Conservation (phyloP, 257 asterid species). For the Gentiana macrophylla region DNA sequence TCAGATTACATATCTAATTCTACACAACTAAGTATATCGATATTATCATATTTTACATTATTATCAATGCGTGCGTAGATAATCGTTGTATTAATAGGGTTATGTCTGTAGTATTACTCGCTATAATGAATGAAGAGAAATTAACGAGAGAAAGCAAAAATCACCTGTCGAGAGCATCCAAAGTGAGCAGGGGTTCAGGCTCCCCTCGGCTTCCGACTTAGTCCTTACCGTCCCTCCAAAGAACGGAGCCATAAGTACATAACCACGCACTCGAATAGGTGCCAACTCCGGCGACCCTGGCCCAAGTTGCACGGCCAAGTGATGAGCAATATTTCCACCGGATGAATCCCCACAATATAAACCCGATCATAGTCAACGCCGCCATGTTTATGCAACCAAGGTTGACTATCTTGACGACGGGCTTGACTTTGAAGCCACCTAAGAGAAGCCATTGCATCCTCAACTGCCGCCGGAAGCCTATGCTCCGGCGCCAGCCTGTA, state of each 20-base stretch:
- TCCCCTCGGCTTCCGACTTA: slow-evolving; percentile 54
- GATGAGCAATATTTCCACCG: slow-evolving; percentile 79
- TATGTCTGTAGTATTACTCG: too few relatives aligned
- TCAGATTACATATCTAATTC: too few relatives aligned
- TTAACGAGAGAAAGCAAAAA: too few relatives aligned
- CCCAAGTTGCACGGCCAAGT: slow-evolving; percentile 51
- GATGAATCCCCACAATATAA: slow-evolving; percentile 63
- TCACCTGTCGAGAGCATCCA: slow-evolving; percentile 70
- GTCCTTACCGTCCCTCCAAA: slow-evolving; percentile 62
- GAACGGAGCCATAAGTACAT: slow-evolving; percentile 68
- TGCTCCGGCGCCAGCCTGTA: slow-evolving; percentile 80
- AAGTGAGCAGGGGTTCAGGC: slow-evolving; percentile 35
- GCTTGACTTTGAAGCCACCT: slow-evolving; percentile 60
- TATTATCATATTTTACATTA: too few relatives aligned
- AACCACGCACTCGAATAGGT: slow-evolving; percentile 58
- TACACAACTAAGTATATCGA: too few relatives aligned
- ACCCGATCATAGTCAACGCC: slow-evolving; percentile 45
- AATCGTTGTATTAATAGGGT: too few relatives aligned
- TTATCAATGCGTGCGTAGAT: too few relatives aligned
- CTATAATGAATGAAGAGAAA: too few relatives aligned
- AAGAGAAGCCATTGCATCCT: slow-evolving; percentile 35
- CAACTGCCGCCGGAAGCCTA: slow-evolving; percentile 61
- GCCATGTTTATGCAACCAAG: slow-evolving; percentile 23
- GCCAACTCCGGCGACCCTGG: slow-evolving; percentile 33
- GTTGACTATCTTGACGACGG: slow-evolving; percentile 8